Evolutionary conservation across 192 early-diverging fungal species (phyloP), one percentile per base, ranked within the genome.

Genomic region (Coemansia sp.): DNA sequence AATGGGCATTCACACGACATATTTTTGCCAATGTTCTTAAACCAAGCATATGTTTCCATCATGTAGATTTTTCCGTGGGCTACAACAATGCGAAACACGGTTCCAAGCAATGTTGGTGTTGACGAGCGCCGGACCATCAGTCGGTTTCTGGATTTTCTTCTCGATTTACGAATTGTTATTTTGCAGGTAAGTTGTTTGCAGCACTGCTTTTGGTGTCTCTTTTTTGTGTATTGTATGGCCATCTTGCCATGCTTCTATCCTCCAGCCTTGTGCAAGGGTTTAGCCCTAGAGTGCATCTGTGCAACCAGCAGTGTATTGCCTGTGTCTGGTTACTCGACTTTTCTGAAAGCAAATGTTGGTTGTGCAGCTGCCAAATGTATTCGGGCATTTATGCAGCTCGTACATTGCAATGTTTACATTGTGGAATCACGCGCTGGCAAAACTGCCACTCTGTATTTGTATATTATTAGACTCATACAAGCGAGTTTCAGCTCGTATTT

Each of bases 61-160:
- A 9, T 56, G 21, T 80, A 81, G 78, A 74, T 81, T 54, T 81
- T 81, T 28, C 78, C 78, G 10, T 81, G 78, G 78, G 78, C 72
- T 2, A 64, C 65, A 17, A 66, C 65, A 2, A 68, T 81, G 73
- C 15, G 57, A 46, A 65, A 48, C 46, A 64, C 65, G 3, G 60
- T 74, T 58, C 69, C 78, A 26, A 59, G 24, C 42, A 61, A 36
- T 37, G 42, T 44, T 34, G 51, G 52, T 17, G 55, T 68, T 10
- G 68, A 71, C 37, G 78, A 74, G 49, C 66, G 60, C 47, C 40
- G 73, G 42, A 63, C 44, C 23, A 60, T 58, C 25, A 81, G 69
- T 10, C 72, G 78, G 49, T 81, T 81, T 56, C 52, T 63, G 49
- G 78, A 81, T 40, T 81, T 81, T 47, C 54, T 81, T 6, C 63